Evolutionary conservation across 208 protist genomes (phyloP).

Genomic region (Sergeia podlipaevii): DNA sequence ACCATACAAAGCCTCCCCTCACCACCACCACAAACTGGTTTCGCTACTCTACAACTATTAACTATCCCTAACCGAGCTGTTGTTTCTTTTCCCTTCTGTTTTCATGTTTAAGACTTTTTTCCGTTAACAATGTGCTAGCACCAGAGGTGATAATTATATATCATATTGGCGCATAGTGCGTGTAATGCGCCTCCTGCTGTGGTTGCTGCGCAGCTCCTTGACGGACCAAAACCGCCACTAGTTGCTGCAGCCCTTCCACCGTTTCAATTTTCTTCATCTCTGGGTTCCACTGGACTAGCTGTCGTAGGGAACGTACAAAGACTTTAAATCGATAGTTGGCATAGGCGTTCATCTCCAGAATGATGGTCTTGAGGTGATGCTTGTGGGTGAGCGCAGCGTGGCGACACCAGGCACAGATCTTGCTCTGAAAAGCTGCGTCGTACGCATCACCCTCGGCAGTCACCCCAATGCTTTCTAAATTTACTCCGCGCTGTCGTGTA

Average conservation of each 20-base stretch:
- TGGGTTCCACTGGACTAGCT: constrained; percentile 29
- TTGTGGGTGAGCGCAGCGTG: constrained; percentile 33
- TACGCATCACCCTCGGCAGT: constrained; percentile 14
- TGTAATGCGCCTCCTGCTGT: too few species aligned
- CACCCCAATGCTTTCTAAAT: too few species aligned
- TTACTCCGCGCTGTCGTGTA: not conserved
- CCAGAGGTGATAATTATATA: too few species aligned
- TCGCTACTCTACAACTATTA: too few species aligned
- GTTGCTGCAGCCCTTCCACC: constrained; percentile 49
- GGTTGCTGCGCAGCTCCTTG: not conserved
- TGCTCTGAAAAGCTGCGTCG: constrained; percentile 38
- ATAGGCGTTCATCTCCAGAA: constrained; percentile 59
- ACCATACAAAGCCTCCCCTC: too few species aligned
- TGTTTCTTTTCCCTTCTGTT: too few species aligned
- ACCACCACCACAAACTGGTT: too few species aligned
- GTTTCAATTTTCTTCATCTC: constrained; percentile 39
- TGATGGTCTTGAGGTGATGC: constrained; percentile 55
- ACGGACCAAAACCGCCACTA: constrained; percentile 9
- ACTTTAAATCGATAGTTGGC: constrained; percentile 52
- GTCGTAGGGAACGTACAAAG: constrained; percentile 26
- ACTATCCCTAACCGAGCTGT: too few species aligned
- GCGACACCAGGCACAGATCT: constrained; percentile 52
- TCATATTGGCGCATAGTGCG: too few species aligned
- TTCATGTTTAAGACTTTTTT: too few species aligned
- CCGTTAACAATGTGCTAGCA: too few species aligned